Evolutionary conservation across 2,329 filamentous ascomycete genomes (phyloP).

Genomic region (Thielaviopsis musarum): DNA sequence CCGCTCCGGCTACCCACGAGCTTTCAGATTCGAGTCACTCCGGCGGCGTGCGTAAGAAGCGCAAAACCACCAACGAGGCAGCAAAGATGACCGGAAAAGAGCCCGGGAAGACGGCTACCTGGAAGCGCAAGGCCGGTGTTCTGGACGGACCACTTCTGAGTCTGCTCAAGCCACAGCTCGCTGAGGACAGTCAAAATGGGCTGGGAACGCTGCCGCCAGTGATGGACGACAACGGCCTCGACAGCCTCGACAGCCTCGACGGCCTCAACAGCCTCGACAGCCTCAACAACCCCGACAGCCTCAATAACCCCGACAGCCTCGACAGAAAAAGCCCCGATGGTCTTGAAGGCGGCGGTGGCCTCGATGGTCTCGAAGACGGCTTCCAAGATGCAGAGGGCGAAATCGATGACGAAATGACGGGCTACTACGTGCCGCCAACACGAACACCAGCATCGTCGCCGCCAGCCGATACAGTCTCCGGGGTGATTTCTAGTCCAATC

Average conservation of each 20-base stretch:
- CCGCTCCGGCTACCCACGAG: background rate
- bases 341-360: too few species aligned
- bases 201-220: constrained; percentile 4
- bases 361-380: background rate
- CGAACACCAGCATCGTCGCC: constrained; percentile 5
- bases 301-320: background rate
- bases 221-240: background rate
- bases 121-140: background rate
- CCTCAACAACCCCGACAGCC: background rate
- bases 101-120: background rate
- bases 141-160: constrained; percentile 7
- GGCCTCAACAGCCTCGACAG: background rate
- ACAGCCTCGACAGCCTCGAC: background rate
- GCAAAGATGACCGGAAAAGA: background rate
- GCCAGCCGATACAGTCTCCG: background rate
- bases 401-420: constrained; percentile 4
- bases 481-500: too few species aligned
- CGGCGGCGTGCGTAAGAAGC: constrained; percentile 7
- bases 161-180: constrained; percentile 3
- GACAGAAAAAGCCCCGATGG: background rate
- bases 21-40: constrained; percentile 4
- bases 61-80: background rate
- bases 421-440: background rate
- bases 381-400: constrained; percentile 10
- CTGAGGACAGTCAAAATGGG: background rate